Conservation (phyloP, 164 flowering plant species). For the Malania oleifera region DNA sequence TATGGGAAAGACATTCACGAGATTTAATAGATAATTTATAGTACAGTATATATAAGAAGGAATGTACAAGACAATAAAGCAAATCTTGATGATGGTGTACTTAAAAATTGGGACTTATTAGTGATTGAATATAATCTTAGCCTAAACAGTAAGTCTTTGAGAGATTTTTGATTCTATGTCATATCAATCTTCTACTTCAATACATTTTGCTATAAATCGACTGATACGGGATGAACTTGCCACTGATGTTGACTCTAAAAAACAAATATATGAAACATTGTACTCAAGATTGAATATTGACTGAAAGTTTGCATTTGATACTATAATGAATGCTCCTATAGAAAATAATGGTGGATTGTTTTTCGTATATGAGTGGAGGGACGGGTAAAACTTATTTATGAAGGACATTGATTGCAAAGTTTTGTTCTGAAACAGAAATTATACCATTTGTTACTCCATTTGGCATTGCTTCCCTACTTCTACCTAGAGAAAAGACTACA, state of each 20-base stretch:
- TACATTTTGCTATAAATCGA: no score
- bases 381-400: slow-evolving; percentile 5
- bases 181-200: no score
- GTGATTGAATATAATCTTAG: not conserved
- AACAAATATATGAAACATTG: no score
- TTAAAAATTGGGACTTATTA: not conserved
- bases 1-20: not conserved
- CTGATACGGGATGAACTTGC: no score
- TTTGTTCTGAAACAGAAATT: not conserved
- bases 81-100: not conserved
- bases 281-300: no score
- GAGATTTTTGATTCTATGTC: no score
- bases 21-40: not conserved
- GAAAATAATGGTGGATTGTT: not conserved
- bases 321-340: no score
- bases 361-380: slow-evolving; percentile 8
- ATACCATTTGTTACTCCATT: slow-evolving; percentile 3
- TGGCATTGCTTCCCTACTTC: not conserved
- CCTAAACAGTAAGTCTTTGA: no score
- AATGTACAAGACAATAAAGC: not conserved
- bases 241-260: no score
- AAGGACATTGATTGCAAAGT: not conserved
- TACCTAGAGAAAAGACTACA: not conserved
- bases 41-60: not conserved
- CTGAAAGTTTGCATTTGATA: no score